Percentiles rank a stretch among this genome's conserved stretches.
These are phyloP conservation scores for Euphorbia tirucalli DNA, from an alignment of 345 rosid genomes.

Conservation along the genomic window DNA sequence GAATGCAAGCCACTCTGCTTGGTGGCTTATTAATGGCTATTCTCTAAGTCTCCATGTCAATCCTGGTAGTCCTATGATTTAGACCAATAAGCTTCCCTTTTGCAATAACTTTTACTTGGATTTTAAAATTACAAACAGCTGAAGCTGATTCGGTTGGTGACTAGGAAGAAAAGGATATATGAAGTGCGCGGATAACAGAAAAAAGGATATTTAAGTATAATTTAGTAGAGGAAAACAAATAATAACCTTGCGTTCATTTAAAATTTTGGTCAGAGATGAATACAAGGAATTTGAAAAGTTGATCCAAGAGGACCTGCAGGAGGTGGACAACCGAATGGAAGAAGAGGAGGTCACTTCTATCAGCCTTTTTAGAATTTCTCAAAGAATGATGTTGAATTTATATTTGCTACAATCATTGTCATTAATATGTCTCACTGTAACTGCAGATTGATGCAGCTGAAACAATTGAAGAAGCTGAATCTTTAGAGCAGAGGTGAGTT, in stretches of 20 bases:
- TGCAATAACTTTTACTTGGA: background rate
- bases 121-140: background rate
- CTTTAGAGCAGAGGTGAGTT: conserved; percentile 82
- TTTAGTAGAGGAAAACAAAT: background rate
- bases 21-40: background rate
- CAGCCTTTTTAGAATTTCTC: background rate
- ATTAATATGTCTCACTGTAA: background rate
- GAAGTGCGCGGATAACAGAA: background rate
- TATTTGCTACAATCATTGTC: background rate
- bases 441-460: conserved; percentile 97
- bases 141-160: conserved; percentile 5
- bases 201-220: background rate
- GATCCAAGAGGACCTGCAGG: conserved; percentile 85
- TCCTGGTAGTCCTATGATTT: background rate
- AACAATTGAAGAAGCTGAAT: conserved; percentile 77
- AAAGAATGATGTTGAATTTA: background rate
- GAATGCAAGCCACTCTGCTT: background rate
- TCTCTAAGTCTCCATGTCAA: background rate
- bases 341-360: conserved; percentile 76
- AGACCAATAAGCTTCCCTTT: background rate
- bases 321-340: conserved; percentile 87
- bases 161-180: background rate
- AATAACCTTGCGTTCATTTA: conserved; percentile 3
- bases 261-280: conserved; percentile 60
- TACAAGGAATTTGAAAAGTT: conserved; percentile 91